Evolutionary conservation across 805 yeast genomes (phyloP), one percentile per base, ranked within the genome.

Genomic region (Metschnikowia amazonensis): DNA sequence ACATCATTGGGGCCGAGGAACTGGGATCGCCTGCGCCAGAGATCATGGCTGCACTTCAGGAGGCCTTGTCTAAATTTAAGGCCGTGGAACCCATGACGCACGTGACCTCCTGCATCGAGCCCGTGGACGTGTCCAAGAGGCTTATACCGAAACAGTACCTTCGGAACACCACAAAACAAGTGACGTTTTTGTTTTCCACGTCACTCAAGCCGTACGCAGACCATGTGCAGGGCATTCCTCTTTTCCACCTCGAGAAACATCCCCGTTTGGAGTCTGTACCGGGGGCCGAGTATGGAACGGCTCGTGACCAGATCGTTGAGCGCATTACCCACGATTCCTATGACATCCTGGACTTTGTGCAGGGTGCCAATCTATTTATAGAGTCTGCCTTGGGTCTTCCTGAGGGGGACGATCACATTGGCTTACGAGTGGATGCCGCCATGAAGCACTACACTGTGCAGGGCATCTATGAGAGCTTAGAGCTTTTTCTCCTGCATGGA

Each of bases 1-100:
- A 48, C 21, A 46, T 54, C 27, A 52, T 54, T 3, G 56, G 55
- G 5, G 57, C 51, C 1, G 58, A 54, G 38, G 58, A 54, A 23
- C 48, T 40, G 42, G 51, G 52, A 9, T 14, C 27, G 14, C 44
- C 53, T 3, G 46, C 43, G 5, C 20, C 21, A 6, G 49, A 44
- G 8, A 38, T 54, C 20, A 2, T 42, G 16, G 17, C 27, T 7
- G 36, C 43, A 13, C 42, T 54, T 28, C n/a, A 13, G 17, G 16
- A 16, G 20, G 42, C 45, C 21, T 40, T 47, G 50, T 30, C 34
- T n/a, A 33, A 17, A 3, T 47, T 45, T 27, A 41, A 36, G 25
- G 36, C 37, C 4, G 9, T 55, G 16, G 28, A n/a, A 9, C 43
- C 43, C 3, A 45, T 36, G 23, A 50, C 46, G 5, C 16, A 44